Evolutionary conservation across 495 filamentous ascomycete genomes (phyloP), one percentile per base, ranked within the genome.

Genomic region (Tuber microsphaerosporum): DNA sequence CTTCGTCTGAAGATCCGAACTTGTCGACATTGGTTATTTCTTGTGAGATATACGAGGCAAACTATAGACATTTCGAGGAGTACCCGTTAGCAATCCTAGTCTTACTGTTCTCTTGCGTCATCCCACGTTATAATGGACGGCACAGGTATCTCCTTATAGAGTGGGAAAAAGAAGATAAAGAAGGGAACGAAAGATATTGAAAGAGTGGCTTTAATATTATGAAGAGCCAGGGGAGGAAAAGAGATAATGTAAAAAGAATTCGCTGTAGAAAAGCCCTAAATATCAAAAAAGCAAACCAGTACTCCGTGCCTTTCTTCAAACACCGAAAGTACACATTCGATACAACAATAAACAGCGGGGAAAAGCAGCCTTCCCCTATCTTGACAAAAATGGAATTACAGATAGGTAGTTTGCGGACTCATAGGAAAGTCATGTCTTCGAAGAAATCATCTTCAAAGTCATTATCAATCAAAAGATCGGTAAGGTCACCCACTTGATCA

Each of bases 401-500:
- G 76, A 80, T 77, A 80, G 77, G 73, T 44, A 65, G 39, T 74
- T 76, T 34, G 41, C 48, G 69, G 69, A 71, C 74, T 82, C 73
- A 82, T 76, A 82, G 71, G 76, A 79, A 82, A 74, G 81, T 77
- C 73, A 82, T 82, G 71, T 82, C 81, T 70, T 82, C 81, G 45
- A 69, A 72, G 68, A 82, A 82, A 76, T 82, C 74, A 26, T 82
- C 80, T 69, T 82, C 81, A 42, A 82, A 70, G 80, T 82, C 81
- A 76, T 81, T 75, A 75, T 82, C 80, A 81, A 82, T 81, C 74
- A 81, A 79, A 68, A 82, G 75, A 78, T 82, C 80, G 68, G 78
- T 72, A 80, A 80, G 80, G 80, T 82, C 80, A 82, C 81, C 81
- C 80, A 82, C 81, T 82, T 82, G 81, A 82, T 82, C 81, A 70